Conservation (phyloP, 257 asterid species). For the Cynanchum wilfordii region DNA sequence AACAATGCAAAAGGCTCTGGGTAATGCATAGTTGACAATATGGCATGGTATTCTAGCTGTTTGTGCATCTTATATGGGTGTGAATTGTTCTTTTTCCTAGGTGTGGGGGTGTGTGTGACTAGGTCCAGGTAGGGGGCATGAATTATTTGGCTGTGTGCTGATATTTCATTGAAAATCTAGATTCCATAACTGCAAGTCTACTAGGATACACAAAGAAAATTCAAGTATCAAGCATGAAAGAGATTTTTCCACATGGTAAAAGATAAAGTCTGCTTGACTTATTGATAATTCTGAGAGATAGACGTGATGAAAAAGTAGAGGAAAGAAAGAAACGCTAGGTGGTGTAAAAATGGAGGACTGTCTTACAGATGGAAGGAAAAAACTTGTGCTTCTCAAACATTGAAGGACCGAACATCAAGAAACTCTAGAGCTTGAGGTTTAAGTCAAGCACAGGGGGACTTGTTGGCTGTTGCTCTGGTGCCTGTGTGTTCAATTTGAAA, state of each 20-base stretch:
- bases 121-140: not conserved
- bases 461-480: slow-evolving; percentile 41
- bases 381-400: not conserved
- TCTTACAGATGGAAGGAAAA: not conserved
- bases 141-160: not conserved
- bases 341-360: not conserved
- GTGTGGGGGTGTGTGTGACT: not conserved
- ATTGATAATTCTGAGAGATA: not conserved
- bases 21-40: not conserved
- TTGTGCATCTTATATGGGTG: not conserved
- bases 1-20: too few relatives aligned
- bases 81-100: not conserved
- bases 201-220: not conserved
- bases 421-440: slow-evolving; percentile 67
- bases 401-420: not conserved
- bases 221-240: not conserved
- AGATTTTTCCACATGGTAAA: not conserved
- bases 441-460: slow-evolving; percentile 52
- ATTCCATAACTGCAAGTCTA: not conserved
- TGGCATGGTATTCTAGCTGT: not conserved
- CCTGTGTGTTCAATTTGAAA: slow-evolving; percentile 48
- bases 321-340: not conserved
- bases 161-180: not conserved
- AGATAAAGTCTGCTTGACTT: not conserved
- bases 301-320: not conserved